Base-by-base conservation (phyloP, 305 asterid species). In the Fraxinus baroniana region DNA sequence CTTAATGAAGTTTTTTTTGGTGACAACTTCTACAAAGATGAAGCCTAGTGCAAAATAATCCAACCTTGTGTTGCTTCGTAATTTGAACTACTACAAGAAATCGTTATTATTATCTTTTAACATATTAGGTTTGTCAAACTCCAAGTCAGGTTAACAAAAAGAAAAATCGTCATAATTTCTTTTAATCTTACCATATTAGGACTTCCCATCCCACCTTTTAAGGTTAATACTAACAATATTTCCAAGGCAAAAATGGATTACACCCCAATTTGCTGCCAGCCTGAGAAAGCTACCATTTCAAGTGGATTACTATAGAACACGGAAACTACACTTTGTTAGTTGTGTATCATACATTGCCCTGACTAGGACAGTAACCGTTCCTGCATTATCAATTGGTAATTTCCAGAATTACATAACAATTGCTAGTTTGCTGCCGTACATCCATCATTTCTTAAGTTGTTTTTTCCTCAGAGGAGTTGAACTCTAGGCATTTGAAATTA, bases 221-320 rank as follows among this genome's bases (percentile, higher is more conserved):
- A 74, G 49, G 55, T 22, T 33, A 78, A 33, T 17, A 68, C 78
- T 0, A n/a, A 49, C 13, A 66, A 1, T 77, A 30, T 62, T 35
- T 12, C 74, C 44, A 22, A 12, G 20, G 20, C n/a, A 3, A 49
- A 30, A 80, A 8, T 7, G 13, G 17, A 36, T 20, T 17, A 37
- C 37, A 72, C 8, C 4, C 24, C 36, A 72, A 24, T 33, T 30
- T 44, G 37, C 24, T 41, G 39, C 71, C 55, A 4, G 52, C 22
- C 73, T 37, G 64, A 74, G 62, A 35, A 74, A 22, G 36, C 20
- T 35, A 60, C n/a, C 37, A 79, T 36, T 74, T 41, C 77, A 20
- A 73, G 20, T 6, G 7, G 83, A 73, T 24, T 24, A 83, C 39
- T 35, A 74, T 13, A 68, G 84, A 74, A 74, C 18, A 60, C 64